phyloP scores from a whole-genome alignment of 2,329 filamentous ascomycete species.

The Alternaria postmessia region DNA sequence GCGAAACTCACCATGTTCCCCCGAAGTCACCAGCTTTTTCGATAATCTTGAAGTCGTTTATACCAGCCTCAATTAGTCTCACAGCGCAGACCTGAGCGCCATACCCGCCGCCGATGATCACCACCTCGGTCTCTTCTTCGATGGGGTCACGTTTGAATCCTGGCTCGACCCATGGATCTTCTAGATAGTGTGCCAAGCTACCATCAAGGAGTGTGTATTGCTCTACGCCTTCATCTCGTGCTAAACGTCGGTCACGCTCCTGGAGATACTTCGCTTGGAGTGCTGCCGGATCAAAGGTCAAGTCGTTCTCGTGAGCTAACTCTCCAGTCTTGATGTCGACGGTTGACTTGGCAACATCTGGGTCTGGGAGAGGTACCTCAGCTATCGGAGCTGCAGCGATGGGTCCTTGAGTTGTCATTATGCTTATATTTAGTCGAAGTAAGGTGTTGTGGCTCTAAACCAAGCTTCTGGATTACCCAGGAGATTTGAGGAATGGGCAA shows the following conservation, averaged over 20 bases:
- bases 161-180: conserved; percentile 41
- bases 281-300: conserved; percentile 34
- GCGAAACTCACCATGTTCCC: conserved; percentile 52
- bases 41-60: conserved; percentile 49
- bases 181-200: conserved; percentile 32
- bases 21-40: conserved; percentile 58
- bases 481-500: background rate
- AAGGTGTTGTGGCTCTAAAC: background rate
- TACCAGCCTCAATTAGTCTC: conserved; percentile 45
- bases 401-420: conserved; percentile 22
- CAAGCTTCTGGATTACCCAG: background rate
- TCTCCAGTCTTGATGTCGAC: conserved; percentile 29
- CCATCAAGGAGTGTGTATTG: conserved; percentile 42
- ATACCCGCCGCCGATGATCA: conserved; percentile 57
- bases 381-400: conserved; percentile 23
- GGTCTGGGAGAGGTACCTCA: conserved; percentile 23
- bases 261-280: conserved; percentile 40
- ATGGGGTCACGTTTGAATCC: conserved; percentile 36
- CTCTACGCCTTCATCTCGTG: conserved; percentile 34
- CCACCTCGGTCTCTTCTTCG: conserved; percentile 38
- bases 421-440: background rate
- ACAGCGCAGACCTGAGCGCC: conserved; percentile 54
- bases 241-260: conserved; percentile 41
- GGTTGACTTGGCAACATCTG: conserved; percentile 21
- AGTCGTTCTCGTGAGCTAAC: conserved; percentile 21